A percentile compares a stretch with the other conserved stretches of the same genome.
These are phyloP conservation scores for Leccinum arenicola DNA, from an alignment of 768 basidiomycete species.

Conservation along the genomic window DNA sequence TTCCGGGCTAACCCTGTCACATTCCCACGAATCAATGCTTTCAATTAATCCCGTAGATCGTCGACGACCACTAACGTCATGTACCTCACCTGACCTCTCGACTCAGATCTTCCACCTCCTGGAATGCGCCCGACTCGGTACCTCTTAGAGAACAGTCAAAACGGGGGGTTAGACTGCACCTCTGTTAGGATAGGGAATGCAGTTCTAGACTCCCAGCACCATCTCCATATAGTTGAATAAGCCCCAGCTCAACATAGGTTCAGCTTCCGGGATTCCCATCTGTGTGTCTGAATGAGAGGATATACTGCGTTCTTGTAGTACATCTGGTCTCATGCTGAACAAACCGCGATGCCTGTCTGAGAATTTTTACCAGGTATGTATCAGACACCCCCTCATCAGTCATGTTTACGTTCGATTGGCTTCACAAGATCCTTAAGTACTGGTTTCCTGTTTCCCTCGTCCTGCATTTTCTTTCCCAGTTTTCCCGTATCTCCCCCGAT, in stretches of 20 bases:
- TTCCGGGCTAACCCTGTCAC: too few relatives aligned
- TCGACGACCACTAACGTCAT: neutral
- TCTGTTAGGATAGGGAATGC: neutral
- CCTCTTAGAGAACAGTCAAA: neutral
- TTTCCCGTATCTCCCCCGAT: neutral
- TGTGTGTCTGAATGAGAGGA: neutral
- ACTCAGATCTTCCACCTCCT: neutral
- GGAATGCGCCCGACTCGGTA: neutral
- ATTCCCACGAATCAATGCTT: too few relatives aligned
- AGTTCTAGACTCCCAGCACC: neutral
- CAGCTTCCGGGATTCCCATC: neutral
- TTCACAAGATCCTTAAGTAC: neutral
- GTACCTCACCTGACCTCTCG: neutral
- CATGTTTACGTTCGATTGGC: neutral
- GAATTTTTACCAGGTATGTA: neutral
- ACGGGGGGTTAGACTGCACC: neutral
- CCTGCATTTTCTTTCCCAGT: neutral
- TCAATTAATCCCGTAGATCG: too few relatives aligned
- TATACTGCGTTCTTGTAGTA: neutral
- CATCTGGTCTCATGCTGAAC: neutral
- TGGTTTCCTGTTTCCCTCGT: neutral
- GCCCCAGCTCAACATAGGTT: neutral
- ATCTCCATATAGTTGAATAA: neutral
- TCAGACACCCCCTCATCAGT: neutral
- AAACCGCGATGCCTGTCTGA: conserved; percentile 1